Base-by-base conservation (phyloP, 768 basidiomycete genomes). In the Psilocybe sp. region DNA sequence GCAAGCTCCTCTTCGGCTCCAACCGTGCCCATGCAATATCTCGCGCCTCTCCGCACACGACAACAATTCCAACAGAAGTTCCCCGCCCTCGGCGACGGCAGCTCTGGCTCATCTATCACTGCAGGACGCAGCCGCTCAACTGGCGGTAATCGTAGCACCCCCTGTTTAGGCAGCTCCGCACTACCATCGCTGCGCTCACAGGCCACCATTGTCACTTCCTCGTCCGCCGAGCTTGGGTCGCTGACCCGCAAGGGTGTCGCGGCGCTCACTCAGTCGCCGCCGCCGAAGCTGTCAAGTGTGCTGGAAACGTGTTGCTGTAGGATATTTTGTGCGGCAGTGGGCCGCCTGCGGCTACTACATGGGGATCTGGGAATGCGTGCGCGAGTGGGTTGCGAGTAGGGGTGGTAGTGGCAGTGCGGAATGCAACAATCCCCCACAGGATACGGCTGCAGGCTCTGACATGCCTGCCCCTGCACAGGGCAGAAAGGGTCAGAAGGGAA, bases 301-400 rank as follows among this genome's bases (percentile, higher is more conserved):
- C 72, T 81, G 85, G 87, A 47, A 88, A 87, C 58, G 68, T 77
- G 57, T 86, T 84, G 37, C 65, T 89, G 64, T 74, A 73, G 61
- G 81, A 87, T 54, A 86, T 92, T 35, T 55, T 86, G 34, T 85
- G 86, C 10, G 70, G 69, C n/a, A 59, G 70, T 11, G 59, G 53
- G 15, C 64, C 52, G 5, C 74, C 71, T 4, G 53, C 69, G 8
- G 63, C 61, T 33, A 64, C 70, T 37, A 78, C 67, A 4, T 83
- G 81, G 81, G 57, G 62, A n/a, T 49, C 56, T 4, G 63, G 64
- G 2, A 51, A 39, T 50, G 60, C 46, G 23, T 50, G n/a, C n/a
- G n/a, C n/a, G n/a, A n/a, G n/a, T n/a, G n/a, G n/a, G n/a, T n/a
- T n/a, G n/a, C n/a, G n/a, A n/a, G 31, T 40, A 53, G n/a, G n/a